phyloP scores from a whole-genome alignment of 2,329 filamentous ascomycete genomes.

The Aureobasidium sp. region DNA sequence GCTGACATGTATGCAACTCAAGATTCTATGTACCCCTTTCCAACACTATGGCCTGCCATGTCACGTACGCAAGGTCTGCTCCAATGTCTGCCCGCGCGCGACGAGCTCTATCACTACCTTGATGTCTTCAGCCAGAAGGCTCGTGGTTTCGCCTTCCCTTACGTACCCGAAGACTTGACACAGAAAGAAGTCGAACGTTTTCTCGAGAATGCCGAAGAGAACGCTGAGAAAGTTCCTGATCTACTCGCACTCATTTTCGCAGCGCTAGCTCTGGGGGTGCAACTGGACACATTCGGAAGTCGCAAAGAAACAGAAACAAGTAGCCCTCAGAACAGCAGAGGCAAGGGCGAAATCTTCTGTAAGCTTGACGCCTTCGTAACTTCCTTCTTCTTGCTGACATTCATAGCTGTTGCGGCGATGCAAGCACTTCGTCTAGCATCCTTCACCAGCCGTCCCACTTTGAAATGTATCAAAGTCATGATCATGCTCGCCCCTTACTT shows the following conservation, averaged over 20 bases:
- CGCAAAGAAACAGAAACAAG: constrained; percentile 32
- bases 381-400: background rate
- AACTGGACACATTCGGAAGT: constrained; percentile 40
- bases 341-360: constrained; percentile 38
- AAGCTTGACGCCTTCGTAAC: constrained; percentile 22
- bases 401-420: constrained; percentile 43
- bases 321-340: background rate
- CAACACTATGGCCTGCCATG: constrained; percentile 35
- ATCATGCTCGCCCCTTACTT: constrained; percentile 45
- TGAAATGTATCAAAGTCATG: constrained; percentile 40
- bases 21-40: constrained; percentile 37
- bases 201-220: constrained; percentile 34
- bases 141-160: constrained; percentile 39
- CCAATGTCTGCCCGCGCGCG: constrained; percentile 32
- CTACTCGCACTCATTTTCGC: constrained; percentile 45
- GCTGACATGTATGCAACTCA: constrained; percentile 37
- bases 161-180: constrained; percentile 39
- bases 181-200: constrained; percentile 40
- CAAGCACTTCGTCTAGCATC: constrained; percentile 44
- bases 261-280: constrained; percentile 40
- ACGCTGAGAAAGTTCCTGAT: constrained; percentile 39
- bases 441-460: constrained; percentile 43
- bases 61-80: constrained; percentile 32
- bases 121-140: constrained; percentile 38
- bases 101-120: constrained; percentile 35